These are phyloP conservation scores for Anacardium occidentale DNA, from an alignment of 345 rosid species.

Conservation along the genomic window DNA sequence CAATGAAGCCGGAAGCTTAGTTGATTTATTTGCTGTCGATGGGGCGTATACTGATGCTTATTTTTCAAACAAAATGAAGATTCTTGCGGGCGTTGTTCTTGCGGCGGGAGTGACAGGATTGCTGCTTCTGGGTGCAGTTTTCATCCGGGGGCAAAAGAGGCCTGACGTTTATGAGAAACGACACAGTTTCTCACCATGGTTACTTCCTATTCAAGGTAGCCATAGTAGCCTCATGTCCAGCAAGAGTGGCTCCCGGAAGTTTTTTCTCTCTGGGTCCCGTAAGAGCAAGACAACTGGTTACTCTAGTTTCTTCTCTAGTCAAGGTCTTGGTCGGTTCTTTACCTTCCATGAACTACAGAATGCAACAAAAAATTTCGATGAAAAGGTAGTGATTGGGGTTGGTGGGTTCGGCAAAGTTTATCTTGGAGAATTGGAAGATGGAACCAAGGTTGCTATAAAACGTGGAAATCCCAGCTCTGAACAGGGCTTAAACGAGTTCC, in stretches of 20 bases:
- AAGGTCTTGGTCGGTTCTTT: constrained; percentile 63
- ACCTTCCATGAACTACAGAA: constrained; percentile 54
- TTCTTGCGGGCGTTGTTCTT: constrained; percentile 52
- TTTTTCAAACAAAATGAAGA: constrained; percentile 37
- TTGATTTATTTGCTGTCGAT: constrained; percentile 41
- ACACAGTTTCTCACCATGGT: constrained; percentile 74
- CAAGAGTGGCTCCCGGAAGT: constrained; percentile 50
- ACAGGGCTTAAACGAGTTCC: constrained; percentile 84
- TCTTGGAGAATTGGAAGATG: constrained; percentile 61
- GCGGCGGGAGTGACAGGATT: constrained; percentile 47
- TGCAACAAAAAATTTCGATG: constrained; percentile 69
- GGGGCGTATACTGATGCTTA: constrained; percentile 31
- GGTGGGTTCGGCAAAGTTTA: constrained; percentile 93
- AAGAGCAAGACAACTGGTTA: constrained; percentile 48
- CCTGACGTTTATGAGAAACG: constrained; percentile 62
- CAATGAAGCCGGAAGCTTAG: constrained; percentile 56
- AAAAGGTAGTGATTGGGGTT: constrained; percentile 67
- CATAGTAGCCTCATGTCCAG: constrained; percentile 49
- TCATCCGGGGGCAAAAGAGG: constrained; percentile 48
- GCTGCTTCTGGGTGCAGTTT: constrained; percentile 41
- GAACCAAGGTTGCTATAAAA: constrained; percentile 62
- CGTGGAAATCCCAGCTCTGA: constrained; percentile 67
- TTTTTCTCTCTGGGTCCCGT: constrained; percentile 55
- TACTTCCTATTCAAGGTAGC: constrained; percentile 53
- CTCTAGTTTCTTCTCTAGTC: constrained; percentile 57